Evolutionary conservation across 1,139 yeast genomes (phyloP), one percentile per base, ranked within the genome.

Genomic region (Saccharomycopsis phalli): DNA sequence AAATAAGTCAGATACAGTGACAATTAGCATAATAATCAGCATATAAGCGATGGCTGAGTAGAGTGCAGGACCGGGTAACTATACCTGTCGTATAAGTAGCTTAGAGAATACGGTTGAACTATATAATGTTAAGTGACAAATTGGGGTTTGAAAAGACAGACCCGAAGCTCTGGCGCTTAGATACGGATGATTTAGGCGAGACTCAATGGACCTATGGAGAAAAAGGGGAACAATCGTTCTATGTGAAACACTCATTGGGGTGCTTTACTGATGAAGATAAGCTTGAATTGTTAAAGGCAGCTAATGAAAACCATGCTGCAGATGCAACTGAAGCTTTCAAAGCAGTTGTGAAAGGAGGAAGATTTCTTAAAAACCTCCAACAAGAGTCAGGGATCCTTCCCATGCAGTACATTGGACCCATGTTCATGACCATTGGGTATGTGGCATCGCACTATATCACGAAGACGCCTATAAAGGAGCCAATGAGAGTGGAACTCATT

Each of bases 361-460:
- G 71, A 4, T 88, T 84, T 54, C 70, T 84, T 44, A 57, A 69
- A 18, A 56, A 68, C 11, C 57, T 91, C 17, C 97, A 91, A 57
- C 93, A 83, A 46, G 59, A 62, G 1, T 73, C 78, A 26, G 99
- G 98, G 1, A 76, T 76, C 11, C 82, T 91, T 61, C 96, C 97
- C 0, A 77, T 83, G 52, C 94, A 84, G 56, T 93, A 91, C 56
- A 87, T 87, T 48, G 99, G 99, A 1, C 98, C 98, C 2, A 87
- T 88, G 95, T 93, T 93, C 60, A 77, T 93, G 84, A 76, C 91
- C 1, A 81, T 88, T 47, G 97, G 98, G 1, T 84, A 81, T 52
- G 76, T 91, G 16, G 82, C 73, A 1, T 76, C 87, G 2, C 71
- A 74, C 52, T 84, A 87, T 57, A 78, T 76, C 57, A 70, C 91